These are phyloP conservation scores for Epithemia pelagica DNA, from an alignment of 108 stramenopile species.

Conservation along the genomic window DNA sequence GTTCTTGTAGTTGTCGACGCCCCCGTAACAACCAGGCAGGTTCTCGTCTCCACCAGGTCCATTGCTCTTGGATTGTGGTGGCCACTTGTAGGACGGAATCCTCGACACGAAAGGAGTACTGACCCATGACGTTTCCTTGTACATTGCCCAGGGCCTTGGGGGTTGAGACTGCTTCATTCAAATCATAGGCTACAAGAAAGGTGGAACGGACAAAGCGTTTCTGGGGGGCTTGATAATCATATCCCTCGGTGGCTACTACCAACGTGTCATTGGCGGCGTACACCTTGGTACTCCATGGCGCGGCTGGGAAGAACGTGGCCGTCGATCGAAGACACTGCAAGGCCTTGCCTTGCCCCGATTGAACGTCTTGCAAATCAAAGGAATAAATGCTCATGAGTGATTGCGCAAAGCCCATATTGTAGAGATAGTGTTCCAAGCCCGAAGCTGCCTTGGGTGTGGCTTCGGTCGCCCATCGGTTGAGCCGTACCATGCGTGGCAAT, in stretches of 20 bases:
- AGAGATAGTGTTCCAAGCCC: constrained; percentile 6
- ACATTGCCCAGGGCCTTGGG: constrained; percentile 25
- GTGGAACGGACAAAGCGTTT: constrained; percentile 19
- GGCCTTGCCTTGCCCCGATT: not conserved
- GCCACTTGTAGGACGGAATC: constrained; percentile 33
- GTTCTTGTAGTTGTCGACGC: not conserved
- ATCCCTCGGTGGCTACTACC: constrained; percentile 29
- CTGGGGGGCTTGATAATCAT: constrained; percentile 9
- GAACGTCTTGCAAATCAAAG: constrained; percentile 13
- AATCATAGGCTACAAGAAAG: constrained; percentile 22
- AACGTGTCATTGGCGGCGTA: constrained; percentile 31
- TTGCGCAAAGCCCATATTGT: constrained; percentile 7
- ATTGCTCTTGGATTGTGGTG: constrained; percentile 20
- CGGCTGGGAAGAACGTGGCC: constrained; percentile 11
- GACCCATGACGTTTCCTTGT: constrained; percentile 34
- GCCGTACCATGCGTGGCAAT: constrained; percentile 4
- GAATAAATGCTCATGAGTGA: constrained; percentile 20
- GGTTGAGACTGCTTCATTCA: constrained; percentile 24
- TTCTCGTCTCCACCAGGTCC: not conserved
- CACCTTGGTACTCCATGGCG: constrained; percentile 19
- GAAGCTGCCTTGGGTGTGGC: too few relatives aligned
- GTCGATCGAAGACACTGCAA: not conserved
- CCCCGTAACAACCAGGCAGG: not conserved
- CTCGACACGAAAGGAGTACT: constrained; percentile 32
- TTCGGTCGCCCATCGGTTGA: constrained; percentile 1